Conservation (phyloP, 202 grass and related monocot species). For the Digitaria exilis region DNA sequence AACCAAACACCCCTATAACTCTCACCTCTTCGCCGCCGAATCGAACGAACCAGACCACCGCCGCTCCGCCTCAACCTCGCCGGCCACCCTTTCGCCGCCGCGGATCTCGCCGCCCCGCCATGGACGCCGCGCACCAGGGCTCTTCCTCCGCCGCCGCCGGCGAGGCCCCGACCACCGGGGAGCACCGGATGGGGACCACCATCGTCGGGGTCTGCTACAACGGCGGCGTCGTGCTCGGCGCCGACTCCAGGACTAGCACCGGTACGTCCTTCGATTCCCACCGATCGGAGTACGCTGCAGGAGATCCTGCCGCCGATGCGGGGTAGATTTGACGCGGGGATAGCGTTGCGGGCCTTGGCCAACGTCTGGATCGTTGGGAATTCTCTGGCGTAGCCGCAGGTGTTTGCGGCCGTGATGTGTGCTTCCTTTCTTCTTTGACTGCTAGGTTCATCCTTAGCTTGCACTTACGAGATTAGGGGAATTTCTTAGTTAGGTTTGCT, state of each 20-base stretch:
- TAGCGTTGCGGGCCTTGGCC: background rate
- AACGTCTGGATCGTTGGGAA: slow-evolving; percentile 2
- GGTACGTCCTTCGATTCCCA: slow-evolving; percentile 28
- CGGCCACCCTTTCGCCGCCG: slow-evolving; percentile 13
- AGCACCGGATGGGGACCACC: slow-evolving; percentile 81
- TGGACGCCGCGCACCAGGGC: slow-evolving; percentile 34
- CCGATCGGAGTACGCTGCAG: background rate
- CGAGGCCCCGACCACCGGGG: slow-evolving; percentile 54
- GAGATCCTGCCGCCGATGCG: background rate
- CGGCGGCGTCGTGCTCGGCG: slow-evolving; percentile 76
- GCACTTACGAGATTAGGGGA: background rate
- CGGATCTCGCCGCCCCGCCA: slow-evolving; percentile 29
- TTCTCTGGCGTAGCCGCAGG: background rate
- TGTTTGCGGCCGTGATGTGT: background rate
- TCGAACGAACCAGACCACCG: background rate
- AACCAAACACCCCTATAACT: background rate
- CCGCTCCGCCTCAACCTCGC: slow-evolving; percentile 1
- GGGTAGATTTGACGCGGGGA: background rate
- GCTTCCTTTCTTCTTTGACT: background rate
- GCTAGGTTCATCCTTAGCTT: background rate
- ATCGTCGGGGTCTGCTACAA: slow-evolving; percentile 85
- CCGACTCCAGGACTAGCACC: slow-evolving; percentile 88
- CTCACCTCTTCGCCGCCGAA: background rate
- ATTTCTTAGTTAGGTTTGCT: background rate
- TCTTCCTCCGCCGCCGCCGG: slow-evolving; percentile 21